These are phyloP conservation scores for Geotrichum macrosporum DNA, from an alignment of 1,139 yeast species.

Conservation along the genomic window DNA sequence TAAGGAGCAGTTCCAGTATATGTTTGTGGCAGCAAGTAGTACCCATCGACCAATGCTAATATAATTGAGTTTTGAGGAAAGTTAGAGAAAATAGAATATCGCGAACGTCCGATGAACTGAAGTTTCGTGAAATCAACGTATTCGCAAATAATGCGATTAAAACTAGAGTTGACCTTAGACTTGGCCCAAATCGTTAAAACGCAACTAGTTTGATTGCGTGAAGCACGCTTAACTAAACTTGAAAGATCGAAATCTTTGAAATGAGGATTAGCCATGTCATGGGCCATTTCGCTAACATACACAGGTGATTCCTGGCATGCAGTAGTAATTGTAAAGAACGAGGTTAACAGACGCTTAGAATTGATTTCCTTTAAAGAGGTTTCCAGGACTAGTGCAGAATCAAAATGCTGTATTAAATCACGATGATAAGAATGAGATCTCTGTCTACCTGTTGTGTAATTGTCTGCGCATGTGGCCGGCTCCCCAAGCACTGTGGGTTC, in stretches of 20 bases:
- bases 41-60: slow-evolving; percentile 41
- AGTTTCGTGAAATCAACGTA: slow-evolving; percentile 24
- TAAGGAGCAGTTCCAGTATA: slow-evolving; percentile 11
- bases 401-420: slow-evolving; percentile 13
- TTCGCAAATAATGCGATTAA: slow-evolving; percentile 12
- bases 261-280: slow-evolving; percentile 17
- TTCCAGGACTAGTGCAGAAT: slow-evolving; percentile 15
- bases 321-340: slow-evolving; percentile 19
- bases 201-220: slow-evolving; percentile 6
- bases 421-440: slow-evolving; percentile 15
- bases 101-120: slow-evolving; percentile 28
- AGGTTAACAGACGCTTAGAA: slow-evolving; percentile 2
- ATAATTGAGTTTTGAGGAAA: slow-evolving; percentile 37
- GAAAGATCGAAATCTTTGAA: slow-evolving; percentile 16
- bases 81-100: slow-evolving; percentile 24
- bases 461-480: background rate
- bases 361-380: slow-evolving; percentile 9
- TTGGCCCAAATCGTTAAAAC: slow-evolving; percentile 21
- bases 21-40: slow-evolving; percentile 33
- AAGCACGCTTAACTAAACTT: background rate
- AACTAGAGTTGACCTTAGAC: background rate
- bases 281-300: slow-evolving; percentile 18
- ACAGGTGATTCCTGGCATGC: slow-evolving; percentile 16
- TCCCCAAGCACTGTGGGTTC: background rate
- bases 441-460: background rate